Evolutionary conservation across 2,329 filamentous ascomycete genomes (phyloP), one percentile per base, ranked within the genome.

Genomic region (Thyridium curvatum): DNA sequence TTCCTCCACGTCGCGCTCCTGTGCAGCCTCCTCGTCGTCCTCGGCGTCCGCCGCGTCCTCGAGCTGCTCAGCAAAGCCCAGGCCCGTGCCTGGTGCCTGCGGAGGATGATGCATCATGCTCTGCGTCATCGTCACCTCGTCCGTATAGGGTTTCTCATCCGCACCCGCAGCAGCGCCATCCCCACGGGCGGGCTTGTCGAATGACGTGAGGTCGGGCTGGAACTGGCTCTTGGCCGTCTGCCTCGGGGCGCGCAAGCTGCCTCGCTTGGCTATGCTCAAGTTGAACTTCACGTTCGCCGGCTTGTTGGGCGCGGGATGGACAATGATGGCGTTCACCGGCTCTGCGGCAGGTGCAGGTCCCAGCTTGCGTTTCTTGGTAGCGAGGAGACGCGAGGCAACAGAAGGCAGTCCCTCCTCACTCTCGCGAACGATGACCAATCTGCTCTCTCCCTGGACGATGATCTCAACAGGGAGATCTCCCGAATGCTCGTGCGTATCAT

Each of bases 341-440:
- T 49, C 46, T 41, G 54, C 30, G 44, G 53, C 43, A 47, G 52
- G 26, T 43, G 53, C 43, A 47, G 52, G 26, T 45, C 55, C 44
- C 7, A 46, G 39, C 38, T 51, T 53, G 68, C 71, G 44, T 62
- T 72, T 41, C 61, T 64, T 41, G 53, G 64, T 39, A 65, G 65
- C 42, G 53, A 52, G 42, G 40, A 53, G 56, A 14, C 53, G 54
- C 10, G 45, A 49, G 2, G 49, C 50, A 29, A 56, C 39, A 6
- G 50, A 47, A 6, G 47, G 32, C 13, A 41, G 41, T 18, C 38
- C 43, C 3, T 72, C 69, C 37, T 76, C 71, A 41, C 62, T 69
- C 46, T 77, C 72, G 15, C 69, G 71, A 12, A 78, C 66, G 18
- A 77, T 56, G 8, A 79, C 69, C 4, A 79, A 50, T 32, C 75